phyloP scores from a whole-genome alignment of 176 grass and related monocot species.

The Ampelocalamus luodianensis region DNA sequence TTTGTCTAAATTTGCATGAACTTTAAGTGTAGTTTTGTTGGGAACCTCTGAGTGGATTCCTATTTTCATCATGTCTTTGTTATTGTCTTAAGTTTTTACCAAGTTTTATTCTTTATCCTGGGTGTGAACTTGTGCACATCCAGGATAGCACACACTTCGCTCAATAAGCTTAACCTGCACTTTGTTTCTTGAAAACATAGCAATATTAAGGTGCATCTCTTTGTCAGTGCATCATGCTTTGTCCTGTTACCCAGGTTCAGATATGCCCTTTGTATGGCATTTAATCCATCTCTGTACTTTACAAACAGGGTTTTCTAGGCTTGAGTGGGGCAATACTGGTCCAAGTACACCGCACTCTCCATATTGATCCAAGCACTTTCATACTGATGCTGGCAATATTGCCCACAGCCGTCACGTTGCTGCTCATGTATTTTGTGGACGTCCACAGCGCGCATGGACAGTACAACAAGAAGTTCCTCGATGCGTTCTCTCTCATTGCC shows the following conservation, averaged over 20 bases:
- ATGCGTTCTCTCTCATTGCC: constrained; percentile 31
- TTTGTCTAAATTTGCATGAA: background rate
- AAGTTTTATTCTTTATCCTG: background rate
- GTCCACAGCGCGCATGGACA: constrained; percentile 39
- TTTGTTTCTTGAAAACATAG: background rate
- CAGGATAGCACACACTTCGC: background rate
- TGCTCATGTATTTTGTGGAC: constrained; percentile 78
- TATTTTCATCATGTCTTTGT: background rate
- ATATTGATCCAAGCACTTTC: constrained; percentile 58
- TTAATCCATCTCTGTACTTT: constrained; percentile 14
- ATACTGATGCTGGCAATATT: constrained; percentile 79
- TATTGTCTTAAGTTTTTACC: background rate
- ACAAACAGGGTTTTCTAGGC: constrained; percentile 79
- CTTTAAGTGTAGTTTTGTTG: background rate
- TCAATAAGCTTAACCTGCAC: background rate
- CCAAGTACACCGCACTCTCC: constrained; percentile 59
- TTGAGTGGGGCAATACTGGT: constrained; percentile 88
- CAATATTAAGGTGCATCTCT: background rate
- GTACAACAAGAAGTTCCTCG: constrained; percentile 53
- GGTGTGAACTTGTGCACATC: background rate
- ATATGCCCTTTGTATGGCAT: background rate
- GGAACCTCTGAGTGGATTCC: background rate
- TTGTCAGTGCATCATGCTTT: background rate
- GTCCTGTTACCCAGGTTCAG: background rate
- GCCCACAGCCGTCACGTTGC: constrained; percentile 60